Evolutionary conservation across 1,284 basidiomycete species (phyloP).

Genomic region (Apiotrichum siamense): DNA sequence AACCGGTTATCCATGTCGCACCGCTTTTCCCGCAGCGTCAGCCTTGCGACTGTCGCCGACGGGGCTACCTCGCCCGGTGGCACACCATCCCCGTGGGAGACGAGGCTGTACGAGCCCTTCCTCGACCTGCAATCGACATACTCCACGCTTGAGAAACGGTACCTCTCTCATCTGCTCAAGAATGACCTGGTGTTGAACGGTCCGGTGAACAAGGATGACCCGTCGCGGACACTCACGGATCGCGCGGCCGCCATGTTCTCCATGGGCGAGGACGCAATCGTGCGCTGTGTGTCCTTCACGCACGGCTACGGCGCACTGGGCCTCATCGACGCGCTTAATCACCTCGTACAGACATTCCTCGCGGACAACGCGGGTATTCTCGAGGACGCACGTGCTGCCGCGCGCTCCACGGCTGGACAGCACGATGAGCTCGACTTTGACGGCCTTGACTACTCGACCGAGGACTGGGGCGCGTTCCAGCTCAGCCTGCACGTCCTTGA

Average conservation of each 20-base stretch:
- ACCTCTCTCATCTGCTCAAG: constrained; percentile 57
- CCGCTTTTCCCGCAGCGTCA: constrained; percentile 30
- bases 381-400: constrained; percentile 6
- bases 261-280: constrained; percentile 70
- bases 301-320: constrained; percentile 75
- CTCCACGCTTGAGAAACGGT: constrained; percentile 63
- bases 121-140: constrained; percentile 81
- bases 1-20: constrained; percentile 24
- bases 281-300: constrained; percentile 69
- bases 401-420: not conserved
- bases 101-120: constrained; percentile 83
- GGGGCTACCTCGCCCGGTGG: not conserved
- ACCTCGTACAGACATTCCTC: constrained; percentile 63
- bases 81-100: constrained; percentile 60
- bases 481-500: constrained; percentile 72
- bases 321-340: constrained; percentile 66
- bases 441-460: constrained; percentile 65
- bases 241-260: constrained; percentile 64
- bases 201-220: constrained; percentile 49
- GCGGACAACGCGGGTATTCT: constrained; percentile 52
- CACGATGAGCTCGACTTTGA: constrained; percentile 37
- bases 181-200: constrained; percentile 48
- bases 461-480: constrained; percentile 83
- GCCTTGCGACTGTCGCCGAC: constrained; percentile 6
- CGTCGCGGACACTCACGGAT: constrained; percentile 63